Percentiles rank a stretch among this genome's conserved stretches.
Conservation (phyloP, 2,329 filamentous ascomycete species). For the Colletotrichum nymphaeae region DNA sequence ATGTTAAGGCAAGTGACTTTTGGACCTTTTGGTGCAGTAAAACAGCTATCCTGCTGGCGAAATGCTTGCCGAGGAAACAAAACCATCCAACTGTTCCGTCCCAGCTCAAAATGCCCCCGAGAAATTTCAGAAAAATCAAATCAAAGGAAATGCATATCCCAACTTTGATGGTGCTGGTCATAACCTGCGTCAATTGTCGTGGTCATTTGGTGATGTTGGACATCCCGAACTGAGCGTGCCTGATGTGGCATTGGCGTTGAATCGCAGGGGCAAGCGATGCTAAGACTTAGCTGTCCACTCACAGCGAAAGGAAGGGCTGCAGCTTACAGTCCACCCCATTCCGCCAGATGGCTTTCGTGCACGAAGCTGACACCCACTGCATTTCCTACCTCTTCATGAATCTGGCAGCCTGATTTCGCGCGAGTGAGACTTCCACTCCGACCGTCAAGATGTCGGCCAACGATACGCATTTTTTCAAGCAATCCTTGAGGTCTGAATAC, state of each 20-base stretch:
- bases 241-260: background rate
- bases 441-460: background rate
- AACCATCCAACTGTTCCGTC: background rate
- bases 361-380: background rate
- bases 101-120: rapidly evolving
- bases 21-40: too few species aligned
- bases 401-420: background rate
- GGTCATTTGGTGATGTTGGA: background rate
- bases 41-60: too few species aligned
- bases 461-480: background rate
- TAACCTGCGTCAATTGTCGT: background rate
- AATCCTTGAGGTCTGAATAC: background rate
- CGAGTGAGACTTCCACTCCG: background rate
- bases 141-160: background rate
- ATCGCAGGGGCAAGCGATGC: background rate
- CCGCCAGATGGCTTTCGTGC: background rate
- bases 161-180: background rate
- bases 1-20: too few species aligned
- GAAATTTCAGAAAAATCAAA: background rate
- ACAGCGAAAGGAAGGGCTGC: background rate
- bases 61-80: too few species aligned
- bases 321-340: background rate
- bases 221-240: background rate
- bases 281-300: background rate
- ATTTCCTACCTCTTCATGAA: background rate